These are phyloP conservation scores for Fraxinus pennsylvanica DNA, from an alignment of 257 asterid genomes.

Conservation along the genomic window DNA sequence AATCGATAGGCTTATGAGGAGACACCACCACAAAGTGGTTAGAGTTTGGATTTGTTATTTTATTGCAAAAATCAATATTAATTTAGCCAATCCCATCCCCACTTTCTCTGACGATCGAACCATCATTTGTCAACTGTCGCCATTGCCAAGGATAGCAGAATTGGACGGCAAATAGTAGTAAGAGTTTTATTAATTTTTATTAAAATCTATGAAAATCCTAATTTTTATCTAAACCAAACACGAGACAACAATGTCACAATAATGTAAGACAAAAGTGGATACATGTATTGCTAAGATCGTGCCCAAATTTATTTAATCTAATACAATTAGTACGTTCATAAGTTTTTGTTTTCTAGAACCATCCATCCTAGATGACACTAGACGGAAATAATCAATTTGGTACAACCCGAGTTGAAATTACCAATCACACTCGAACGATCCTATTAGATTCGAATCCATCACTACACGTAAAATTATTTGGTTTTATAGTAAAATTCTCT, in stretches of 20 bases:
- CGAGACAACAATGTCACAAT: no score
- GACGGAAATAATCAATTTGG: background rate
- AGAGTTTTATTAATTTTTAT: no score
- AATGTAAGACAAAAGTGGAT: no score
- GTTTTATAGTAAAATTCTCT: no score
- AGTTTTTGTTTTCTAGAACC: background rate
- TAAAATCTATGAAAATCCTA: no score
- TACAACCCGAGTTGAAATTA: background rate
- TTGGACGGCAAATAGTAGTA: background rate
- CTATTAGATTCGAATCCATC: no score
- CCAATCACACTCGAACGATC: no score
- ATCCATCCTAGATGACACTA: background rate
- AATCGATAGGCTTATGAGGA: background rate
- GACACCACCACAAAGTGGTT: background rate
- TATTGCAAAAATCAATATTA: background rate
- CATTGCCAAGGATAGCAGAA: background rate
- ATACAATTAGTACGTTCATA: no score
- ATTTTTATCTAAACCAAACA: no score
- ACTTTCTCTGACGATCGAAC: background rate
- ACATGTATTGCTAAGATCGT: no score
- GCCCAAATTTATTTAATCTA: no score
- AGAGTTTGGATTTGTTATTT: background rate
- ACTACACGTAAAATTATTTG: no score
- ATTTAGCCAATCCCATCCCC: background rate
- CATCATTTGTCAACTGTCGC: background rate